phyloP scores from a whole-genome alignment of 176 grass and related monocot genomes.

The Aegilops tauschii region DNA sequence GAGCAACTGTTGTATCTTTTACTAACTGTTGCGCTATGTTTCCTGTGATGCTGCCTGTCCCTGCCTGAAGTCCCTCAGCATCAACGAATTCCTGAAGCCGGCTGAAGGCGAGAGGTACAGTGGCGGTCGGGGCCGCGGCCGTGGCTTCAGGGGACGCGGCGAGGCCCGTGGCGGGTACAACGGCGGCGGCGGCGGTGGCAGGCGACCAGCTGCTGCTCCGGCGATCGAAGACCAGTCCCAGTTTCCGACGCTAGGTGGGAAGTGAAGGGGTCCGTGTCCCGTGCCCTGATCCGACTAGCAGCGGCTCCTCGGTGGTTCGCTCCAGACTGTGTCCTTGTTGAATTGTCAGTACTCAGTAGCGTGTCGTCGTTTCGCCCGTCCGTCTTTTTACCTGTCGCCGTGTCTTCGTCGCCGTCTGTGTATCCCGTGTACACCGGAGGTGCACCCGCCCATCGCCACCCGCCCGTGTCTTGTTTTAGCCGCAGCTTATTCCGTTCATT shows the following conservation, averaged over 20 bases:
- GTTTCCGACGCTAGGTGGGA: conserved; percentile 68
- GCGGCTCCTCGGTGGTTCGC: conserved; percentile 7
- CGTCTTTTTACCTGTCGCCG: background rate
- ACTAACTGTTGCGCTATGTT: background rate
- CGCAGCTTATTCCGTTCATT: background rate
- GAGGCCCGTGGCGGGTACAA: conserved; percentile 37
- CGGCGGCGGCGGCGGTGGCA: background rate
- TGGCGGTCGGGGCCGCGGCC: conserved; percentile 19
- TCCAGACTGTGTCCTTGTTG: background rate
- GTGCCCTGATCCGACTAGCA: background rate
- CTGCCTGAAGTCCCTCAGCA: conserved; percentile 54
- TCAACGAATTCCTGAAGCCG: conserved; percentile 86
- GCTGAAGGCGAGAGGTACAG: conserved; percentile 60
- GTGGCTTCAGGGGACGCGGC: conserved; percentile 46
- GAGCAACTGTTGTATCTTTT: background rate
- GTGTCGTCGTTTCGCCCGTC: background rate
- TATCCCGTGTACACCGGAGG: conserved; percentile 25
- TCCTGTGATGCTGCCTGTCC: background rate
- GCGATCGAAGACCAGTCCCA: conserved; percentile 58
- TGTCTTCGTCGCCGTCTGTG: background rate
- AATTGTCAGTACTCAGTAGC: background rate
- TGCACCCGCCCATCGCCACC: background rate
- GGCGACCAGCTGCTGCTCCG: conserved; percentile 34
- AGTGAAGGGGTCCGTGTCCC: conserved; percentile 19
- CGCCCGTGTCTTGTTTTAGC: conserved; percentile 6